Conservation (phyloP, 345 rosid genomes). For the Linum tenue region DNA sequence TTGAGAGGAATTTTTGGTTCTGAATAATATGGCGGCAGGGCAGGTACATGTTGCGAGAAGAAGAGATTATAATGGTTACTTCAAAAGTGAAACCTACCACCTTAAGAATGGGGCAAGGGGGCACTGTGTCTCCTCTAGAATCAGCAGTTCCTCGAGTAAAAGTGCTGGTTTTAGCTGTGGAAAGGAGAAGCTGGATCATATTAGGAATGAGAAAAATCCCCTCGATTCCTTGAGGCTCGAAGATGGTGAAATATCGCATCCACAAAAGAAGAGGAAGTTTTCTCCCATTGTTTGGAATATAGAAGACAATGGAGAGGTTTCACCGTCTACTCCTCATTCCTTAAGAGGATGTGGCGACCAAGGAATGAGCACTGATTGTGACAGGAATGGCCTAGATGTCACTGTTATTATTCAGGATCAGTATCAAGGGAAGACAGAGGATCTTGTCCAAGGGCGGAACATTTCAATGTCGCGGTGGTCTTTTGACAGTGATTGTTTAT, state of each 20-base stretch:
- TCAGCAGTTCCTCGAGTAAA: constrained; percentile 6
- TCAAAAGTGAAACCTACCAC: constrained; percentile 18
- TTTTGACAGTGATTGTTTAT: constrained; percentile 27
- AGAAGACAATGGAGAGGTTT: constrained; percentile 26
- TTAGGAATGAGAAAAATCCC: constrained; percentile 2
- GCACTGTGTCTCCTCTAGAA: not conserved
- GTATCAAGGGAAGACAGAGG: constrained; percentile 34
- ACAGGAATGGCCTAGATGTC: constrained; percentile 17
- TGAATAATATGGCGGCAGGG: constrained; percentile 72
- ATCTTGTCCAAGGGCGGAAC: constrained; percentile 26
- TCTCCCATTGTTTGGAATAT: constrained; percentile 44
- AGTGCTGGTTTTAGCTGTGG: constrained; percentile 16
- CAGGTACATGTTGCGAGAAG: constrained; percentile 44
- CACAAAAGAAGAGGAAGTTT: constrained; percentile 55
- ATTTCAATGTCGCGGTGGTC: constrained; percentile 63
- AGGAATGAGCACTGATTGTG: constrained; percentile 8
- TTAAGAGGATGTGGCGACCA: constrained; percentile 10
- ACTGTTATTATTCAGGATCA: constrained; percentile 20
- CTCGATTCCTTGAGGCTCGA: constrained; percentile 11
- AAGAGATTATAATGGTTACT: constrained; percentile 20
- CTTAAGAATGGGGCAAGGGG: constrained; percentile 22
- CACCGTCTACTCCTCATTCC: constrained; percentile 12
- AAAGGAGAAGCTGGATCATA: constrained; percentile 8
- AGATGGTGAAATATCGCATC: constrained; percentile 22
- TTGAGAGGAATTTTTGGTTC: constrained; percentile 45